Base-by-base conservation (phyloP, 192 early-diverging fungal genomes). In the Fimicolochytrium jonesii region DNA sequence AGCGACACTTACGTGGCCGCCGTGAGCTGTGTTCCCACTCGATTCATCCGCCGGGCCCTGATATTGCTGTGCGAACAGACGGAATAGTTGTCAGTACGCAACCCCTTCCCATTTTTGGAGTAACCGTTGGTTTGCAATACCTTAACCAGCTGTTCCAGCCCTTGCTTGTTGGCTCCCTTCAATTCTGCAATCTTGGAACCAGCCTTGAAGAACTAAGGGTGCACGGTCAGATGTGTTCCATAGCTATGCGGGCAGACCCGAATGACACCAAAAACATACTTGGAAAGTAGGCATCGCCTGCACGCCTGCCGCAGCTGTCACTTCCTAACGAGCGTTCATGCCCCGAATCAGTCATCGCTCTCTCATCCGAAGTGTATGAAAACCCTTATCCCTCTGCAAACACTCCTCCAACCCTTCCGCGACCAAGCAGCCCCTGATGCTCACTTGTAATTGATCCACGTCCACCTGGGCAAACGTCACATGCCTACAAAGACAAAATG, bases 251-350 rank as follows among this genome's bases (percentile, higher is more conserved):
- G n/a, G n/a, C n/a, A n/a, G n/a, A n/a, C n/a, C n/a, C n/a, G n/a
- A n/a, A n/a, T n/a, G n/a, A n/a, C n/a, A n/a, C n/a, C 17, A 18
- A 0, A 31, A 7, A 1, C 32, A 4, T 43, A 71, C 69, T 64
- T 91, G 89, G 69, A 93, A 93, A 26, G 90, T 93, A 17, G 91
- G 91, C 80, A 90, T 90, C 52, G 80, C 69, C 23, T 49, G 32
- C 37, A 77, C 66, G 9, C 66, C 58, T 37, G 69, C 61, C 23
- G 62, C 54, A 28, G 39, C 39, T 6, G 75, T 67, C 17, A 67
- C 64, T 65, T 72, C 68, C 61, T 70, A 33, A 9, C 9, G 26
- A 33, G 15, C n/a, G n/a, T n/a, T n/a, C n/a, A n/a, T n/a, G n/a
- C n/a, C n/a, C n/a, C n/a, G n/a, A n/a, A n/a, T n/a, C n/a, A n/a